Evolutionary conservation across 2,329 filamentous ascomycete species (phyloP), one percentile per base, ranked within the genome.

Genomic region (Thermomyces lanuginosus): DNA sequence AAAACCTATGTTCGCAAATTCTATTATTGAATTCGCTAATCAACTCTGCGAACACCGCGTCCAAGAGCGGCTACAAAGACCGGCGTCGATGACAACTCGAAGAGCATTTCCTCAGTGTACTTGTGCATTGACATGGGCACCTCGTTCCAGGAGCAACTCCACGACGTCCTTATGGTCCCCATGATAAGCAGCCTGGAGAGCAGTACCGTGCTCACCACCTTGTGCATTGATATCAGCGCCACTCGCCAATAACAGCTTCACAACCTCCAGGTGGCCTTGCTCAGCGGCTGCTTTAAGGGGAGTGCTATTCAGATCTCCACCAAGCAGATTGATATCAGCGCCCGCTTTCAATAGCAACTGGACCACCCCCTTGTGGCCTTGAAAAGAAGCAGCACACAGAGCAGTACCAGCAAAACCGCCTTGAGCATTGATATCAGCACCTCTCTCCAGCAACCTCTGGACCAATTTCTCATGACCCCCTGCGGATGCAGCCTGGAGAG

Each of bases 381-480:
- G 15, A n/a, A 30, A 14, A 7, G 32, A 29, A n/a, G 37, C 40
- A 21, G 31, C 28, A 9, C 36, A 31, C 10, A 43, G 19, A 1
- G 39, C 36, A 4, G 34, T 36, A 19, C 18, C 31, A 10, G 30
- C 28, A 16, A 28, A 27, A n/a, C 27, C 32, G 14, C 25, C 31
- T 21, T 32, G 26, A 9, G 28, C 29, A 32, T 39, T 26, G 9
- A 36, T 17, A 11, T 37, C 12, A 4, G 30, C 36, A 9, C 35
- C 35, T 8, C 23, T 13, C 19, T 48, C 41, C 3, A 57, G 36
- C 1, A 59, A 34, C 24, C 39, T 41, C n/a, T 50, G 35, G 5
- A 56, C 49, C 9, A 53, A 36, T 5, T 45, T 43, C 2, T 48
- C 29, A 20, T 55, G 43, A 3, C 52, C 53, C 14, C 36, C 39